Base-by-base conservation (phyloP, 2,329 filamentous ascomycete genomes). In the Ascochyta clinopodiicola region DNA sequence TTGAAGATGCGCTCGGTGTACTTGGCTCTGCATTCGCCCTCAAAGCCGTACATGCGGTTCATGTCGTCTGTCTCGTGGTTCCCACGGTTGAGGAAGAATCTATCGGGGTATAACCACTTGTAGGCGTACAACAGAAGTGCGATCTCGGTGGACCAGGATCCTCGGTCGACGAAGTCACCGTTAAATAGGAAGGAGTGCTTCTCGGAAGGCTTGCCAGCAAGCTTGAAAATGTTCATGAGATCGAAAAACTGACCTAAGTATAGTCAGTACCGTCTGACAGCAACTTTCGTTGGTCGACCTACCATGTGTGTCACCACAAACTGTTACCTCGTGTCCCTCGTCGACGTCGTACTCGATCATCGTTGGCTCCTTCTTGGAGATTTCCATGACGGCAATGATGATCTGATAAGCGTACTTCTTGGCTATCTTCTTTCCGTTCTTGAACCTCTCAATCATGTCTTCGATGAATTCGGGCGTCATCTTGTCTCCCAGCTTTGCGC, bases 1-100 rank as follows among this genome's bases (percentile, higher is more conserved):
- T 96, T 98, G 85, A 98, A 99, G 27, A 92, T 86, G 40, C 91
- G 88, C 78, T 96, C 95, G 75, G 91, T 97, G 79, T 99, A 99
- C 80, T 99, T 99, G 67, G 92, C 91, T 77, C 94, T 95, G 82
- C 95, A 98, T 76, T 99, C 95, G 72, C 95, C 95, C 77, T 99
- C 95, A 70, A 99, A 99, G 17, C 95, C 95, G 74, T 99, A 99
- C 49, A 95, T 93, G 64, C 92, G 88, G 82, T 99, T 99, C 95
- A 99, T 99, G 77, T 97, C 94, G 74, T 98, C 94, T 44, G 95
- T 98, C 80, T 99, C 95, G 79, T 99, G 95, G 78, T 99, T 99
- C 66, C 95, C 95, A 59, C 95, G 88, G 82, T 99, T 99, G 62
- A 99, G 81, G 85, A 96, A 98, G 83, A 99, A 94, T 50, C 83